Conservation (phyloP, 345 rosid genomes). For the Hibiscus mutabilis region DNA sequence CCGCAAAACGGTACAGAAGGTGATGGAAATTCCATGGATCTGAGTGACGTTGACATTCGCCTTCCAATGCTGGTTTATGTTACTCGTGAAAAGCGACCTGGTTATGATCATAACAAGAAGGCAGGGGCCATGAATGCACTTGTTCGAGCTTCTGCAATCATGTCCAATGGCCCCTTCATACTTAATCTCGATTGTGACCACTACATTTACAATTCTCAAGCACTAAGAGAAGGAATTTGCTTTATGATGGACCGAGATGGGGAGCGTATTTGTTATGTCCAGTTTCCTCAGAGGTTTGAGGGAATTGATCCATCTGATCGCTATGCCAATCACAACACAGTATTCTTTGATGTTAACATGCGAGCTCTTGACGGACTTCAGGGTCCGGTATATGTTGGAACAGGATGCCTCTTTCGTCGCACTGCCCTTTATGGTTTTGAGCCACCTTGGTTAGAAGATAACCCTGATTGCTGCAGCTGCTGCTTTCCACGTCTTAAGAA, state of each 20-base stretch:
- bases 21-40: slow-evolving; percentile 33
- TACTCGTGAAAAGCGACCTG: slow-evolving; percentile 76
- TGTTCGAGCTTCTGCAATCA: slow-evolving; percentile 70
- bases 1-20: slow-evolving; percentile 28
- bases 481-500: slow-evolving; percentile 43
- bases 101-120: slow-evolving; percentile 89
- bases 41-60: slow-evolving; percentile 59
- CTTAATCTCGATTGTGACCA: slow-evolving; percentile 84
- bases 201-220: slow-evolving; percentile 62
- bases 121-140: slow-evolving; percentile 94
- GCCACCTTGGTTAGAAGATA: slow-evolving; percentile 38
- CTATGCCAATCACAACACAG: slow-evolving; percentile 77
- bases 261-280: slow-evolving; percentile 52
- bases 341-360: slow-evolving; percentile 75
- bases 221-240: slow-evolving; percentile 75
- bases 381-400: slow-evolving; percentile 85
- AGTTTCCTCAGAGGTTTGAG: slow-evolving; percentile 84
- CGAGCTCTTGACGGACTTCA: slow-evolving; percentile 79
- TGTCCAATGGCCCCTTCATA: slow-evolving; percentile 85
- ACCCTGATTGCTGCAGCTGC: slow-evolving; percentile 29
- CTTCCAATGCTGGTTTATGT: slow-evolving; percentile 76
- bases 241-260: slow-evolving; percentile 80
- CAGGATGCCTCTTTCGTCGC: slow-evolving; percentile 78
- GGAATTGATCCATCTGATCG: slow-evolving; percentile 78
- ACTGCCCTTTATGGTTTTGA: slow-evolving; percentile 67